Conservation (phyloP, 352 stramenopile species). For the Phytophthora europaea region DNA sequence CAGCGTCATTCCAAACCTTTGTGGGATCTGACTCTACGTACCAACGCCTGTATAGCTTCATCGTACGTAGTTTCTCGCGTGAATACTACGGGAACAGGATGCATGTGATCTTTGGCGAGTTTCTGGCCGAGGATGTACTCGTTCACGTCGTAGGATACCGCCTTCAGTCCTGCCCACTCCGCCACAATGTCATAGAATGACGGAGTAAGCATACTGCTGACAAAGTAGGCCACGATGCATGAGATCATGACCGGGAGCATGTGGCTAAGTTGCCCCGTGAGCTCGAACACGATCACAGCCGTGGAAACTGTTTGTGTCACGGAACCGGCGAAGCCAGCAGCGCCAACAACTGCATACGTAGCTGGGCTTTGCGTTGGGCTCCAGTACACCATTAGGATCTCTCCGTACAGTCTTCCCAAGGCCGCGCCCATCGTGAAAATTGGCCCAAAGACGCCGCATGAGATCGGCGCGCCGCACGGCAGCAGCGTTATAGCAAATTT, state of each 20-base stretch:
- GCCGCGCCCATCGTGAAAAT: constrained; percentile 86
- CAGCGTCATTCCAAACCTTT: not conserved
- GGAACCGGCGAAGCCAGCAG: constrained; percentile 91
- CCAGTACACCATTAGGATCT: constrained; percentile 77
- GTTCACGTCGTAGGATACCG: constrained; percentile 86
- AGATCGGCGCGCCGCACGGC: constrained; percentile 78
- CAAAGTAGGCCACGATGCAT: constrained; percentile 88
- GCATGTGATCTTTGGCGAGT: constrained; percentile 77
- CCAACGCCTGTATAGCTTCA: constrained; percentile 72
- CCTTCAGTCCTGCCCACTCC: constrained; percentile 76
- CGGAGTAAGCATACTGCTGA: constrained; percentile 77
- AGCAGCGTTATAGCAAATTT: constrained; percentile 84
- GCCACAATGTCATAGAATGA: constrained; percentile 90
- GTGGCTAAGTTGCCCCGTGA: constrained; percentile 86
- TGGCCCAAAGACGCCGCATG: constrained; percentile 84
- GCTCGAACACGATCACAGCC: constrained; percentile 89
- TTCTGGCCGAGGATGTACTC: constrained; percentile 82
- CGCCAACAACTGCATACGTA: constrained; percentile 93
- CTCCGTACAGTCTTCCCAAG: constrained; percentile 79
- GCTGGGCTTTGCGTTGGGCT: constrained; percentile 76
- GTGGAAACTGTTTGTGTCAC: constrained; percentile 93
- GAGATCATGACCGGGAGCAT: constrained; percentile 89
- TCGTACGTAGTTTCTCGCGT: constrained; percentile 83
- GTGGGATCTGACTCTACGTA: constrained; percentile 26
- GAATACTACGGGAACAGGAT: constrained; percentile 61